phyloP scores from a whole-genome alignment of 2,329 filamentous ascomycete genomes.

The Fusarium nodosum region DNA sequence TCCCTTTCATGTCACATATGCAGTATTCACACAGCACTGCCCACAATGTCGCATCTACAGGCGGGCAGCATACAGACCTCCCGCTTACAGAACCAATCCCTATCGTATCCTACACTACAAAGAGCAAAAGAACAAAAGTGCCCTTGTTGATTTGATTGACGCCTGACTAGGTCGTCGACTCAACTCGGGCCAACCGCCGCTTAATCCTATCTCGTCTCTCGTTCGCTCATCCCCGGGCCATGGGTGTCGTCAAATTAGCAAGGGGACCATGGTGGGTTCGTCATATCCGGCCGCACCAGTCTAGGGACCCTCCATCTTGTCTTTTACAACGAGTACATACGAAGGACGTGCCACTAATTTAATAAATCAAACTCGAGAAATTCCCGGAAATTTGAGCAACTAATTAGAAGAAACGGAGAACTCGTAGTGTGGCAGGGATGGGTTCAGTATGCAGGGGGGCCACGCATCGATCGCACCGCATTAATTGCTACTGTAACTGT shows the following conservation, averaged over 20 bases:
- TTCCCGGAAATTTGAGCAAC: conserved; percentile 16
- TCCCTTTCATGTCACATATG: too few relatives aligned
- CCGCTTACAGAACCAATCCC: conserved; percentile 36
- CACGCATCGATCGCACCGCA: conserved; percentile 40
- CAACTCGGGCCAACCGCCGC: conserved; percentile 30
- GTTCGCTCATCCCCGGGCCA: conserved; percentile 38
- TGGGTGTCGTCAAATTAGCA: conserved; percentile 36
- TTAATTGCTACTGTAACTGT: conserved; percentile 5
- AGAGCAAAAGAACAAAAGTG: conserved; percentile 11
- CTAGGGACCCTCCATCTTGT: conserved; percentile 1
- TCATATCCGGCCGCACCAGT: conserved; percentile 1
- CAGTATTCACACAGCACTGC: conserved; percentile 2
- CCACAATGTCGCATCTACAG: conserved; percentile 19
- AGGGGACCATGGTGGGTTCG: conserved; percentile 35
- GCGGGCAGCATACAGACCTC: conserved; percentile 9
- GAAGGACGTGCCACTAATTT: conserved; percentile 11
- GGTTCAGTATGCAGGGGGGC: conserved; percentile 30
- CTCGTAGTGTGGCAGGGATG: conserved; percentile 34
- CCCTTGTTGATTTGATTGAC: conserved; percentile 3
- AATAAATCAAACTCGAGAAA: conserved; percentile 31
- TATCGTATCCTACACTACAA: conserved; percentile 17
- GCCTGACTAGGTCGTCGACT: conserved; percentile 1
- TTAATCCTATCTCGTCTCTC: conserved; percentile 26
- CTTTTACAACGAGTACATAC: neutral
- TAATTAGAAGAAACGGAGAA: conserved; percentile 16